Evolutionary conservation across 2,329 filamentous ascomycete species (phyloP), one percentile per base, ranked within the genome.

Genomic region (Paraphaeosphaeria sporulosa): DNA sequence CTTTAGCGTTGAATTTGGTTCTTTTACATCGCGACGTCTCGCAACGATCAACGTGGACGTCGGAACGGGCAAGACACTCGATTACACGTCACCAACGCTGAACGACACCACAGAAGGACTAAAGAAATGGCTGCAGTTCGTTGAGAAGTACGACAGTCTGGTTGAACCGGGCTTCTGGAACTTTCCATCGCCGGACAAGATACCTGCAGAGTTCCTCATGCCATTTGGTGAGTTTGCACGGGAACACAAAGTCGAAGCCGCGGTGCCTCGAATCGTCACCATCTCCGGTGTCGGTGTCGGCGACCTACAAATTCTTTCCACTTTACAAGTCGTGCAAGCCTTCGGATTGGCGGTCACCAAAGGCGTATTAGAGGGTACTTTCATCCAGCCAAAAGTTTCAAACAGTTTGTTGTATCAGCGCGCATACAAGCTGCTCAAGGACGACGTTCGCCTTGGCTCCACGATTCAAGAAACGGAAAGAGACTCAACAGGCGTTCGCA

Each of bases 161-260:
- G 10, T 70, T 6, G 64, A 70, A 40, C 68, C 67, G 2, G 67
- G 64, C 17, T 70, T 67, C 19, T 70, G 67, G 68, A 51, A 64
- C 36, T n/a, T 72, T 71, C 38, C 69, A 67, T 2, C 27, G 2
- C 79, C 82, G 0, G 64, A 73, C 15, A 74, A 76, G 7, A 77
- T 84, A 0, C 82, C 82, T 0, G 72, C 76, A 23, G 83, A 84
- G 47, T 73, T 86, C 1, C 72, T 84, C 12, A 68, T 83, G 4
- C 78, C 82, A 0, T 85, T 83, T 58, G 78, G 79, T 19, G 76
- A 84, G 2, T 86, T 85, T 60, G 75, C 82, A 8, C 70, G 76
- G 40, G 83, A 83, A 66, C 78, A 85, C 8, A 42, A 57, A 8
- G 52, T 72, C 9, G 62, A 66, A 50, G 64, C 61, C 13, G 64